Base-by-base conservation (phyloP, 352 stramenopile species). In the Phytophthora ramorum region DNA sequence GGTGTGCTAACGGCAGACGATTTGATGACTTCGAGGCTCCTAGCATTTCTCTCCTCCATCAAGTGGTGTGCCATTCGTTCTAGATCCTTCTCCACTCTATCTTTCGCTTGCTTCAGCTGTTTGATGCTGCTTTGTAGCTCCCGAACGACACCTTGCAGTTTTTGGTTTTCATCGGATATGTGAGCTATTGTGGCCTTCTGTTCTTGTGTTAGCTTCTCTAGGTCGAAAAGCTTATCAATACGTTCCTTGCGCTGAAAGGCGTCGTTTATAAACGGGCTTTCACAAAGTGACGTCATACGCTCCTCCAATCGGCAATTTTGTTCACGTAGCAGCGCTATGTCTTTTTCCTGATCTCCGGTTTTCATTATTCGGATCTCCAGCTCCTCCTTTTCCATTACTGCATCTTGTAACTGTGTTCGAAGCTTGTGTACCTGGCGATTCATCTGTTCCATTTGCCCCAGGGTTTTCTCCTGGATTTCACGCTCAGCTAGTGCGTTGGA, bases 211-310 rank as follows among this genome's bases (percentile, higher is more conserved):
- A 83, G 51, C 38, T 93, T 91, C 59, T 98, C 93, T 28, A 98
- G 74, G 19, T 90, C 83, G 16, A 92, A 87, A 0, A 98, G 64
- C 34, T 91, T 95, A 46, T 96, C 84, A 41, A 95, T 95, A 4
- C 85, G 77, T 24, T 93, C 87, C 66, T 96, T 96, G 1, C 83
- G 77, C 63, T 96, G 81, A 48, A 96, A 97, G 4, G 91, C 91
- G 44, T 98, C 87, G 58, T 95, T 95, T 24, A 98, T 97, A 68
- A 98, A 98, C 10, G 93, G 93, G 20, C 89, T 97, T 58, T 98
- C 92, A 57, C 93, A 98, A 14, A 98, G 70, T 13, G 77, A 78
- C 22, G 87, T 97, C 75, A 98, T 96, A 7, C 92, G 76, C 16
- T 97, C 85, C 69, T 98, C 95, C 1, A 98, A 72, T 24, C 84